Evolutionary conservation across 352 stramenopile species (phyloP).

Genomic region (Pilasporangium apinafurcum): DNA sequence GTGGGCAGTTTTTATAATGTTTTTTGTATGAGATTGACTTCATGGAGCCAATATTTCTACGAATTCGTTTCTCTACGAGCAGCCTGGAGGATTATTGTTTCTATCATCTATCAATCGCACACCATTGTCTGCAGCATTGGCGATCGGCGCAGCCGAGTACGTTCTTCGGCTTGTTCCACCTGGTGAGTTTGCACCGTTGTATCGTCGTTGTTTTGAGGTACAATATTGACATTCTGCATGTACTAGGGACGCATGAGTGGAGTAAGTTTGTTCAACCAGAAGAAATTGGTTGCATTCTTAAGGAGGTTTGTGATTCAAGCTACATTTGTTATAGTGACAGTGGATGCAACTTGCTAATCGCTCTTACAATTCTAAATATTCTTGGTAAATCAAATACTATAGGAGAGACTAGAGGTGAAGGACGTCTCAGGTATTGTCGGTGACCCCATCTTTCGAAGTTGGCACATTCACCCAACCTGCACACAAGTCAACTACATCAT

Average conservation of each 20-base stretch:
- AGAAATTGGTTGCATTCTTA: slow-evolving; percentile 52
- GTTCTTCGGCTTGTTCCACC: slow-evolving; percentile 65
- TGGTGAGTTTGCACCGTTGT: slow-evolving; percentile 10
- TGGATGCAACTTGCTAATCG: neutral
- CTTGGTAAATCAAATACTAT: too few relatives aligned
- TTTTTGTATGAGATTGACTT: too few relatives aligned
- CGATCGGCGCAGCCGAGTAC: slow-evolving; percentile 75
- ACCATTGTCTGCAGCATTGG: slow-evolving; percentile 47
- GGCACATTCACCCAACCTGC: slow-evolving; percentile 66
- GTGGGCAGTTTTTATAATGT: slow-evolving; percentile 21
- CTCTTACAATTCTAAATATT: neutral
- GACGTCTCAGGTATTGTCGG: slow-evolving; percentile 78
- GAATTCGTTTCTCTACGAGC: too few relatives aligned
- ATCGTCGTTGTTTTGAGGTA: neutral
- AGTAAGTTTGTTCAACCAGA: slow-evolving; percentile 77
- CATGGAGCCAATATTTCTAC: too few relatives aligned
- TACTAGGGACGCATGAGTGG: slow-evolving; percentile 74
- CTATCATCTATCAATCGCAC: slow-evolving; percentile 85
- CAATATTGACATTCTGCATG: neutral
- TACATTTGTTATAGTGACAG: neutral
- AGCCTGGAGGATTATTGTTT: slow-evolving; percentile 75
- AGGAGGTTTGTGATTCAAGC: slow-evolving; percentile 19
- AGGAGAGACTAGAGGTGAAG: slow-evolving; percentile 49
- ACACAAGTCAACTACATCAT: slow-evolving; percentile 83
- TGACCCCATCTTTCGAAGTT: slow-evolving; percentile 64